Conservation (phyloP, 176 grass and related monocot genomes). For the Cenchrus purpureus region DNA sequence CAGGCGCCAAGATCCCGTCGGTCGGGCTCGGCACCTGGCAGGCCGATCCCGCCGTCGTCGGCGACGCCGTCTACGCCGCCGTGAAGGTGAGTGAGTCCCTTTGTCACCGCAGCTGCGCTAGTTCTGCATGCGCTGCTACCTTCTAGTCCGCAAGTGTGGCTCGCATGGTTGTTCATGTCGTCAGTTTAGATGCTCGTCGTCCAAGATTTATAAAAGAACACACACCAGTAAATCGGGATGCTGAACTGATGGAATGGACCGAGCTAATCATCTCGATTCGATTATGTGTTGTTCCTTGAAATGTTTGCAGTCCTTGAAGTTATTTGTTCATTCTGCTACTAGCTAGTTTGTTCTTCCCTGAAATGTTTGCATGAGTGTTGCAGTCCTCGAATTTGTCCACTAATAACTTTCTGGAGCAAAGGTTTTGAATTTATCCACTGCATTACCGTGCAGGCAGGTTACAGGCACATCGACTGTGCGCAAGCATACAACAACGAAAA, state of each 20-base stretch:
- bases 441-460: slow-evolving; percentile 17
- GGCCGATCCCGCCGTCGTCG: slow-evolving; percentile 41
- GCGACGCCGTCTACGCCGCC: slow-evolving; percentile 52
- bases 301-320: neutral
- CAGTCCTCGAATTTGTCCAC: too few relatives aligned
- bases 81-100: slow-evolving; percentile 51
- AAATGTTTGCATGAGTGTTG: neutral
- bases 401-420: too few relatives aligned
- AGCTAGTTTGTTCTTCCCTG: neutral
- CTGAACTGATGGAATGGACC: neutral
- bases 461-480: slow-evolving; percentile 42
- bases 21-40: slow-evolving; percentile 77
- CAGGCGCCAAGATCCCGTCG: slow-evolving; percentile 66
- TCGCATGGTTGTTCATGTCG: neutral
- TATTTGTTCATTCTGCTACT: too few relatives aligned
- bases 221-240: neutral
- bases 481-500: slow-evolving; percentile 46
- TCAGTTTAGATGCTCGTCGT: neutral
- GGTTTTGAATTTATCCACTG: neutral
- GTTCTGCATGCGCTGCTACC: neutral
- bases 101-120: neutral
- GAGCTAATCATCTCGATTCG: neutral
- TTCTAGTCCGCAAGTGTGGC: neutral
- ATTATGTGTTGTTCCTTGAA: neutral
- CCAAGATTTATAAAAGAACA: neutral